A percentile compares a stretch with the other conserved stretches of the same genome.
Conservation (phyloP, 2,329 filamentous ascomycete species). For the Hysterium pulicare region DNA sequence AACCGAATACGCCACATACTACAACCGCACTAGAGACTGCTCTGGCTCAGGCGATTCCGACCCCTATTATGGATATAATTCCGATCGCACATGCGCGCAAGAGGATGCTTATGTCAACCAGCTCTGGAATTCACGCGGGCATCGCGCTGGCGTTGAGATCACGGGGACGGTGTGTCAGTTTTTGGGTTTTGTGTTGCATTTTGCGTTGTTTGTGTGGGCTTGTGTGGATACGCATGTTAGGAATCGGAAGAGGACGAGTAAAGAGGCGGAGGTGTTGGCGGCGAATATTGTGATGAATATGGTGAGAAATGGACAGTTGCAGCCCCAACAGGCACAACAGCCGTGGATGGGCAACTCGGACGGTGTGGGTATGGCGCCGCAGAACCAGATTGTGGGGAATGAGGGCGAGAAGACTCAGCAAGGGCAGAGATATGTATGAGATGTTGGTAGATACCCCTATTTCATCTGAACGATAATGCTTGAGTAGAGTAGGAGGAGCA, state of each 20-base stretch:
- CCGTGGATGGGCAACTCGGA: too few species aligned
- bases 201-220: constrained; percentile 37
- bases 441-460: too few species aligned
- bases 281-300: constrained; percentile 33
- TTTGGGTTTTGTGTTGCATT: constrained; percentile 27
- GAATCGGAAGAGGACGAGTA: constrained; percentile 20
- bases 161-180: constrained; percentile 30
- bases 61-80: not conserved
- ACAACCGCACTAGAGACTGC: constrained; percentile 15
- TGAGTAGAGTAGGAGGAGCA: too few species aligned
- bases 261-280: constrained; percentile 31
- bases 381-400: too few species aligned
- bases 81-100: constrained; percentile 19
- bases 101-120: constrained; percentile 30
- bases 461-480: too few species aligned
- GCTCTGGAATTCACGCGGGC: constrained; percentile 21
- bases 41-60: constrained; percentile 5
- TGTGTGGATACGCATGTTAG: constrained; percentile 33
- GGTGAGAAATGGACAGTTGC: constrained; percentile 29
- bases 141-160: constrained; percentile 18
- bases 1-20: constrained; percentile 10
- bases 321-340: too few species aligned
- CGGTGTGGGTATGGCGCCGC: too few species aligned
- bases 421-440: too few species aligned
- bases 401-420: too few species aligned